Evolutionary conservation across 1,139 yeast species (phyloP).

Genomic region (Dujonia santamariae): DNA sequence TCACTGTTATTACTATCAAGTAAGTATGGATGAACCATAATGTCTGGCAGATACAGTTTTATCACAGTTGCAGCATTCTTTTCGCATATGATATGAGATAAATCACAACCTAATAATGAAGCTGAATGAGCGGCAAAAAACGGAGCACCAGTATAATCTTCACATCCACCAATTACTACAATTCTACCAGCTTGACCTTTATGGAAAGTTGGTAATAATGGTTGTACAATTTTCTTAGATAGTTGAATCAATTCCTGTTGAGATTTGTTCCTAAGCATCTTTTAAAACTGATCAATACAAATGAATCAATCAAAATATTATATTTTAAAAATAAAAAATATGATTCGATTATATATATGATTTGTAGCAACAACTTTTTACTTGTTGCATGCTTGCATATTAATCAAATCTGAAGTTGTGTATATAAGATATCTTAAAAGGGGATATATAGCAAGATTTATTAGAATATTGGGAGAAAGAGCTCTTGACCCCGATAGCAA

Average conservation of each 20-base stretch:
- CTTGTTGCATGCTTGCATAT: too few relatives aligned
- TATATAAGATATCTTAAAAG: too few relatives aligned
- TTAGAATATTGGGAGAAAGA: too few relatives aligned
- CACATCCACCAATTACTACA: conserved; percentile 90
- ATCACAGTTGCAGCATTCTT: conserved; percentile 73
- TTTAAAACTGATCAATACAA: too few relatives aligned
- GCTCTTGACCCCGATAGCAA: too few relatives aligned
- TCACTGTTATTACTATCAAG: conserved; percentile 21
- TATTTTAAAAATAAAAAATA: too few relatives aligned
- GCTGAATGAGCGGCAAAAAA: conserved; percentile 85
- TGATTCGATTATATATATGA: too few relatives aligned
- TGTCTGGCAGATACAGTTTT: conserved; percentile 84
- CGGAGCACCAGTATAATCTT: conserved; percentile 97
- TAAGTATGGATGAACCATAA: conserved; percentile 94
- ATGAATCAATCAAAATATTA: too few relatives aligned
- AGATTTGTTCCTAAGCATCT: conserved; percentile 27
- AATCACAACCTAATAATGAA: conserved; percentile 81
- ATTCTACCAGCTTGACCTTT: conserved; percentile 94
- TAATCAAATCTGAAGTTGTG: too few relatives aligned
- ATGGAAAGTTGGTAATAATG: conserved; percentile 66
- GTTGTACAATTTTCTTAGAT: conserved; percentile 66
- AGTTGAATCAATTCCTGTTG: conserved; percentile 47
- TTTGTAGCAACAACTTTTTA: too few relatives aligned
- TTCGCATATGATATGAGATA: conserved; percentile 87
- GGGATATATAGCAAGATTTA: too few relatives aligned